Evolutionary conservation across 305 asterid genomes (phyloP).

Genomic region (Fraxinus sp.): DNA sequence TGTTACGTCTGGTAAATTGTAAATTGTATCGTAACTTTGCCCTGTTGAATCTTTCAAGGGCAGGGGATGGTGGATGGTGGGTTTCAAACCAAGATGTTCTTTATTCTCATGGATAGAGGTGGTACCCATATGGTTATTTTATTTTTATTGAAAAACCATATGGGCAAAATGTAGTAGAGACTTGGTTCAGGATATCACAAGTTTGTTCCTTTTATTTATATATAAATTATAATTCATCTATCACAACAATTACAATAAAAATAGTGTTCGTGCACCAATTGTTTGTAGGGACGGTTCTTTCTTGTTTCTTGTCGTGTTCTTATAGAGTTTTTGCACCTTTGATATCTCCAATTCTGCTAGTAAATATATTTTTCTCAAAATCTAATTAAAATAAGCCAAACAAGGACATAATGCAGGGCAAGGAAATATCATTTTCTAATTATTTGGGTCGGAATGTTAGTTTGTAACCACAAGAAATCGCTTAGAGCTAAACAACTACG

Average conservation of each 20-base stretch:
- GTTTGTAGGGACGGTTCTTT: background rate
- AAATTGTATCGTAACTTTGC: constrained; percentile 69
- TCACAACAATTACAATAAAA: constrained; percentile 2
- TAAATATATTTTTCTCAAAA: background rate
- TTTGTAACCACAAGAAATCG: background rate
- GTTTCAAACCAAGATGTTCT: constrained; percentile 46
- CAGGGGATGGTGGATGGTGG: constrained; percentile 41
- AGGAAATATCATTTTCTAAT: background rate
- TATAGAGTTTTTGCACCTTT: background rate
- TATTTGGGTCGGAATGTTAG: background rate
- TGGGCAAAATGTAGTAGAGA: constrained; percentile 53
- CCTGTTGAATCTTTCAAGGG: constrained; percentile 36
- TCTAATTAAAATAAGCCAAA: background rate
- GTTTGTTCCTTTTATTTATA: constrained; percentile 32
- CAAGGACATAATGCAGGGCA: background rate
- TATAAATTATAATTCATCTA: background rate
- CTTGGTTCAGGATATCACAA: constrained; percentile 25
- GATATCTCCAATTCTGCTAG: background rate
- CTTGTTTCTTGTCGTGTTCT: background rate
- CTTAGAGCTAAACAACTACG: background rate
- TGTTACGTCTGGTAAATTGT: constrained; percentile 43
- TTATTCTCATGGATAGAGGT: constrained; percentile 22
- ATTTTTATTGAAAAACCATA: constrained; percentile 68
- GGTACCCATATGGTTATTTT: constrained; percentile 70
- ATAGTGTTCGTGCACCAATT: background rate